Evolutionary conservation across 257 asterid genomes (phyloP), one percentile per base, ranked within the genome.

Genomic region (Agastache rugosa): DNA sequence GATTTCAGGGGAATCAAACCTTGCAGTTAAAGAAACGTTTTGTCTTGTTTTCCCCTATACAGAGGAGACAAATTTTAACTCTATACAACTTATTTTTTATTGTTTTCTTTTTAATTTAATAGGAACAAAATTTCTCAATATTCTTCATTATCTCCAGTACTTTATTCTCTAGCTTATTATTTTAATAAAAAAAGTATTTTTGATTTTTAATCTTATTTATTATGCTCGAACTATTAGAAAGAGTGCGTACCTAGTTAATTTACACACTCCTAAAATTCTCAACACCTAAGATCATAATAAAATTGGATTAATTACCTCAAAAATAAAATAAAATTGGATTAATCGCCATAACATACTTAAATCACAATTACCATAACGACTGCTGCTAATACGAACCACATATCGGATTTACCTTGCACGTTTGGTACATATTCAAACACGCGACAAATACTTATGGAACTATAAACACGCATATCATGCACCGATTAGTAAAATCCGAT

Each of bases 1-100:
- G 34, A 35, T 55, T 69, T 72, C 47, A 59, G 42, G 60, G 60
- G 60, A 72, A 72, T 59, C 60, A 59, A 72, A 9, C 68, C 69
- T 20, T 60, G 50, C 47, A 42, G 66, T 42, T 58, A 44, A 58
- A 59, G 69, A 25, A 59, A 72, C 60, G 48, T 44, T 72, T 44
- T 60, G 45, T 34, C 48, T 27, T 37, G 14, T 45, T 60, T 15
- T 59, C 60, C 16, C 2, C 47, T 2, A 72, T 37, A 42, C 19
- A 27, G 12, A 42, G 41, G 12, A 42, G 41, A 58, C 45, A 58
- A 25, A 59, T 23, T 17, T 54, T 6, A 22, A 55, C 19, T 54
- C 75, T 37, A 10, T 23, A n/a, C n/a, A 7, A 37, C 42, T 37
- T 39, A 8, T 22, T 2, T 65, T 64, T 65, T 12, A 19, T 8